Percentiles rank a stretch among this genome's conserved stretches.
Conservation (phyloP, 441 rosid genomes). For the Euphorbia corollata region DNA sequence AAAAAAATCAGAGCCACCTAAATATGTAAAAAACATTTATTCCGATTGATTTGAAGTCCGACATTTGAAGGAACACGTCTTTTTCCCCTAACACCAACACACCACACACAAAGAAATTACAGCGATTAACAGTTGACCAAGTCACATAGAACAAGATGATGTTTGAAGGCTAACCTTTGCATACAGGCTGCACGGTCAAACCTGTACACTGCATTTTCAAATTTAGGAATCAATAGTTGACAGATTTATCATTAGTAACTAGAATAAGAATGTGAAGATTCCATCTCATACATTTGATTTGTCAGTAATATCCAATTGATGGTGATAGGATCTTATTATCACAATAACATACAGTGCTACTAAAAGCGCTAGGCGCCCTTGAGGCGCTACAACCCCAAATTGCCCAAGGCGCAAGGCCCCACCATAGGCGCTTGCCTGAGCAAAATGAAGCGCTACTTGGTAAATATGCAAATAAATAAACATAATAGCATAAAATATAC, state of each 20-base stretch:
- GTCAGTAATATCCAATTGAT: constrained; percentile 27
- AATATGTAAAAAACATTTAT: background rate
- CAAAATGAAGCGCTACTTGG: no score
- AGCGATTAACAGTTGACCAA: background rate
- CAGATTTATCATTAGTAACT: background rate
- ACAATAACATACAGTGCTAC: no score
- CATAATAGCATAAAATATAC: no score
- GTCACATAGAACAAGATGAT: constrained; percentile 1
- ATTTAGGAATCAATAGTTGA: constrained; percentile 15
- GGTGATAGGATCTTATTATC: no score
- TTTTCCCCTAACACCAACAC: background rate
- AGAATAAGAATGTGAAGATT: background rate
- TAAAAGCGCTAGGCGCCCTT: no score
- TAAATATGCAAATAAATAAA: no score
- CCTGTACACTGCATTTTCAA: constrained; percentile 40
- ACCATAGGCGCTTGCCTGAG: no score
- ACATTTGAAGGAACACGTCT: background rate
- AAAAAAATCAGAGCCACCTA: background rate
- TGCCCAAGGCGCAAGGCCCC: no score
- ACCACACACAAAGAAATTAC: background rate
- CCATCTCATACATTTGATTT: constrained; percentile 34
- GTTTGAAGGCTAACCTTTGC: constrained; percentile 38
- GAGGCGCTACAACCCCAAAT: no score
- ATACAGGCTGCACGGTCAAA: constrained; percentile 27
- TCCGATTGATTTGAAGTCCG: background rate